These are phyloP conservation scores for Acmispon strigosus DNA, from an alignment of 306 rosid species.

Conservation along the genomic window DNA sequence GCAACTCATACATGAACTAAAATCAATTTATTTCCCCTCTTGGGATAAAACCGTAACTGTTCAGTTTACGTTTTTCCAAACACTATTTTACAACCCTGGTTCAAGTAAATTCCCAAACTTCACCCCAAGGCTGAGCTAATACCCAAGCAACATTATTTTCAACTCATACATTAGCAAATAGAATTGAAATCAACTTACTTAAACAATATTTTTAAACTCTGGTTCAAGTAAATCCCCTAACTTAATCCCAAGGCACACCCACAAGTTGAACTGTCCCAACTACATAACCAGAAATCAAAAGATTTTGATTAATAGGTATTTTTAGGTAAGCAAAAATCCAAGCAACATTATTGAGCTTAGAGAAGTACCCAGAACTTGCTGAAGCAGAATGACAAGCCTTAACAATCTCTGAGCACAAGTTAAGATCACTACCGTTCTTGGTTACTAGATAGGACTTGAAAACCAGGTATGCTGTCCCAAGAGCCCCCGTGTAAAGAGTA, in stretches of 20 bases:
- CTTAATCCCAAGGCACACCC: not conserved
- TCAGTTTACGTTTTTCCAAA: not conserved
- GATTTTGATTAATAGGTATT: not conserved
- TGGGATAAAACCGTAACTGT: not conserved
- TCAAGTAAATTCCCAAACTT: not conserved
- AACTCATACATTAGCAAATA: no score
- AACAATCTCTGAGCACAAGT: conserved; percentile 58
- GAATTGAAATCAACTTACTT: no score
- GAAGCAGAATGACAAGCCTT: conserved; percentile 74
- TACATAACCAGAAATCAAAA: not conserved
- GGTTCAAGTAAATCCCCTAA: not conserved
- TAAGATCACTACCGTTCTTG: conserved; percentile 52
- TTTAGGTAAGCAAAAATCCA: not conserved
- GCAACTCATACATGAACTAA: conserved; percentile 17
- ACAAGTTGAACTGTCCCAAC: not conserved
- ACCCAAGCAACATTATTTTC: no score
- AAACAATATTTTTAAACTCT: no score
- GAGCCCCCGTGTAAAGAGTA: conserved; percentile 63
- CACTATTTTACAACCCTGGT: not conserved
- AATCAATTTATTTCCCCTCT: not conserved
- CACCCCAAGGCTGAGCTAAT: not conserved
- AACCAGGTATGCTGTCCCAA: conserved; percentile 68
- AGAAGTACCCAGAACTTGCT: conserved; percentile 45
- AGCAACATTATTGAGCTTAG: not conserved
- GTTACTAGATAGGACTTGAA: conserved; percentile 64